Evolutionary conservation across 768 basidiomycete genomes (phyloP).

Genomic region (Xerocomellus dryophilus): DNA sequence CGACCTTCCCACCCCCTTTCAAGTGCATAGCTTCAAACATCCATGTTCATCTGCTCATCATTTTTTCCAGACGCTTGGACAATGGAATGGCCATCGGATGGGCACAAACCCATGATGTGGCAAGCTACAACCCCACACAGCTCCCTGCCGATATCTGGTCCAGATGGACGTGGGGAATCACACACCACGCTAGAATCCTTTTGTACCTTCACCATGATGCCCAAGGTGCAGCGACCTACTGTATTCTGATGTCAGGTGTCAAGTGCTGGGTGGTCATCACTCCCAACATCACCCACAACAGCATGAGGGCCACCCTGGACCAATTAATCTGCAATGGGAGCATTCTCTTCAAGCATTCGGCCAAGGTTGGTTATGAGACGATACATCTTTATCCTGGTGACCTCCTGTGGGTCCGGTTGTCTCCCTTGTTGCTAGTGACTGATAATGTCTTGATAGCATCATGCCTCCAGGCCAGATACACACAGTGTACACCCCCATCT

Average conservation of each 20-base stretch:
- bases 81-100: background rate
- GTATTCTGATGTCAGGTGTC: background rate
- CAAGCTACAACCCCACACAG: background rate
- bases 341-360: too few relatives aligned
- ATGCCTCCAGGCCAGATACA: constrained; percentile 1
- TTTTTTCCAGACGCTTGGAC: background rate
- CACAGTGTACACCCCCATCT: constrained; percentile 5
- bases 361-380: too few relatives aligned
- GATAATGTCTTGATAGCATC: background rate
- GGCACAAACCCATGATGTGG: background rate
- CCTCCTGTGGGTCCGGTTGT: too few relatives aligned
- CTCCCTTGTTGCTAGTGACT: too few relatives aligned
- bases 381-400: too few relatives aligned
- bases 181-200: background rate
- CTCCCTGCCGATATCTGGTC: background rate
- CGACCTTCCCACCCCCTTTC: background rate
- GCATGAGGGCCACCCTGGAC: rapidly evolving
- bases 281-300: background rate
- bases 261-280: background rate
- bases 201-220: background rate
- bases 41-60: background rate
- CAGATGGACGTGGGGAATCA: background rate
- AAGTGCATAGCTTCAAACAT: background rate
- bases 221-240: background rate
- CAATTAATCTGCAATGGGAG: too few relatives aligned